Percentiles rank a stretch among this genome's conserved stretches.
These are phyloP conservation scores for Sugiyamaella japonica DNA, from an alignment of 1,139 yeast genomes.

Conservation along the genomic window DNA sequence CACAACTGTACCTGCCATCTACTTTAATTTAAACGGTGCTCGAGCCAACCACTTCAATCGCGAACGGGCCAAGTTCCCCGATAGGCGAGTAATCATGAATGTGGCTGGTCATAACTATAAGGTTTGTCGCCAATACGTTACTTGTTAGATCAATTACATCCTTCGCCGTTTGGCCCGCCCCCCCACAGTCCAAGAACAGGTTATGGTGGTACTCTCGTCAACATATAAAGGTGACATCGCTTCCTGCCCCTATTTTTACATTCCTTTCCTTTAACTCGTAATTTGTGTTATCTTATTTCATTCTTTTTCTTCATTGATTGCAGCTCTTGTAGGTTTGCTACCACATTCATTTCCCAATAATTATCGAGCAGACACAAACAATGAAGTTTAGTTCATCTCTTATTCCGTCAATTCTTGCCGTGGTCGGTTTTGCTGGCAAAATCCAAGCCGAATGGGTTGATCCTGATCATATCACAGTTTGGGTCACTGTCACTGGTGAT, in stretches of 20 bases:
- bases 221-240: not conserved
- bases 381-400: constrained; percentile 15
- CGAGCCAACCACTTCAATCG: constrained; percentile 10
- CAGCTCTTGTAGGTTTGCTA: not conserved
- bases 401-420: constrained; percentile 12
- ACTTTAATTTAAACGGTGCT: constrained; percentile 3
- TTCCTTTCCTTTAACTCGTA: not conserved
- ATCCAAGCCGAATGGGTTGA: constrained; percentile 15
- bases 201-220: not conserved
- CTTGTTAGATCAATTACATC: not conserved
- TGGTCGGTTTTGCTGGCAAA: constrained; percentile 17
- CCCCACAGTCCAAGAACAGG: not conserved
- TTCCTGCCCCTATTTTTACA: not conserved
- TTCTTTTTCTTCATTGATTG: not conserved
- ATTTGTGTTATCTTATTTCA: not conserved
- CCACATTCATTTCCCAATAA: not conserved
- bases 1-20: constrained; percentile 13
- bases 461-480: constrained; percentile 26
- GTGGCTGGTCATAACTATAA: constrained; percentile 9
- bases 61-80: constrained; percentile 1
- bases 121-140: not conserved
- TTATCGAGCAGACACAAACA: not conserved
- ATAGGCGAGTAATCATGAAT: not conserved
- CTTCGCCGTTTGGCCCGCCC: not conserved
- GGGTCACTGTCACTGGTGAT: constrained; percentile 32